A percentile compares a stretch with the other conserved stretches of the same genome.
These are phyloP conservation scores for Pleurotus eryngii DNA, from an alignment of 768 basidiomycete genomes.

Conservation along the genomic window DNA sequence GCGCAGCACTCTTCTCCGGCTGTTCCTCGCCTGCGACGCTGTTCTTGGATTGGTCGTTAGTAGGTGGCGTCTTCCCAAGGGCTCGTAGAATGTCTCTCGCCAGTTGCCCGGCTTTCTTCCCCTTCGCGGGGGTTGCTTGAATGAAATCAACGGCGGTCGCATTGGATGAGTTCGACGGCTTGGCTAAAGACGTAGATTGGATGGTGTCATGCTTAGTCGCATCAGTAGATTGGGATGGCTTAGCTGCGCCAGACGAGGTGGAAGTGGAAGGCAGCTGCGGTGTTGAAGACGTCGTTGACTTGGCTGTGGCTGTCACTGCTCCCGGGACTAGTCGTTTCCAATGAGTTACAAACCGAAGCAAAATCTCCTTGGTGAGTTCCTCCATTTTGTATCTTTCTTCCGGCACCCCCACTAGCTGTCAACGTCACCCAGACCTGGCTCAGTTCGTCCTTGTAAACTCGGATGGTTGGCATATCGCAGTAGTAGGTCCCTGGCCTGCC, in stretches of 20 bases:
- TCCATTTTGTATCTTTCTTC: background rate
- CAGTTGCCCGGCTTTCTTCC: conserved; percentile 42
- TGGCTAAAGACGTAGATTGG: too few species aligned
- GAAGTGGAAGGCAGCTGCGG: background rate
- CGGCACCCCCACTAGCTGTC: background rate
- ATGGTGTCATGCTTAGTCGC: too few species aligned
- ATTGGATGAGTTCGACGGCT: too few species aligned
- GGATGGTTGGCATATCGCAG: background rate
- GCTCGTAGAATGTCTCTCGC: conserved; percentile 57
- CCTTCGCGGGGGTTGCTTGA: conserved; percentile 30
- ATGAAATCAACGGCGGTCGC: too few species aligned
- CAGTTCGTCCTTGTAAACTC: background rate
- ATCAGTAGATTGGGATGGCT: too few species aligned
- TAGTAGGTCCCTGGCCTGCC: background rate
- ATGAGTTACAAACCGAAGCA: background rate
- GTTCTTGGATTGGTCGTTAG: background rate
- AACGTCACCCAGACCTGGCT: background rate
- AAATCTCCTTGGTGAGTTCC: background rate
- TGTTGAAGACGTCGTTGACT: background rate
- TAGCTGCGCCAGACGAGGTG: background rate
- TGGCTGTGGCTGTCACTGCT: background rate
- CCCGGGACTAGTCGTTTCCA: background rate
- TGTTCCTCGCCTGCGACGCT: background rate
- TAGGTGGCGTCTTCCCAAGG: conserved; percentile 28
- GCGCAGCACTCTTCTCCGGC: background rate